Base-by-base conservation (phyloP, 257 asterid species). In the Rhazya stricta region DNA sequence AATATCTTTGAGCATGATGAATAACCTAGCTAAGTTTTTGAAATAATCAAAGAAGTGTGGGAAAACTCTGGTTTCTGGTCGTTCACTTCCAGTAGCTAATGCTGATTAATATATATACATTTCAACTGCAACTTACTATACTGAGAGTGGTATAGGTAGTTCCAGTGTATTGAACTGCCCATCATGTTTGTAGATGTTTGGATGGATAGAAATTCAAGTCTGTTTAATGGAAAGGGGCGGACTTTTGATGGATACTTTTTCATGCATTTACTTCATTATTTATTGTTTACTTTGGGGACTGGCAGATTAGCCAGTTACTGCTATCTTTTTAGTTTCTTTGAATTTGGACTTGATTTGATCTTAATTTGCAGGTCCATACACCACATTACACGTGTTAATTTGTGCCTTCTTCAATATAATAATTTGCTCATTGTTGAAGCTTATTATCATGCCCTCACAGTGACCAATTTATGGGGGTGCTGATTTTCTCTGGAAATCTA, bases 251-350 rank as follows among this genome's bases (percentile, higher is more conserved):
- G 18, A 19, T 58, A 12, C 2, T 13, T 56, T n/a, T n/a, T 65
- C 46, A 39, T 56, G 58, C 21, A 37, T 61, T 70, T 11, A 9
- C 6, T 72, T 74, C 37, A 42, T 65, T 56, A 70, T 43, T 74
- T 34, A 23, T 67, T 53, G 25, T 56, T n/a, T 56, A 56, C 16
- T 56, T n/a, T 56, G 32, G 29, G 12, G 12, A 5, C n/a, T 23
- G 4, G 32, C 32, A 56, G 30, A 56, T 15, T 56, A 56, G 3
- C 32, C 9, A 58, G 36, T 25, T 58, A 25, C 1, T 58, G 2
- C 36, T 23, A 43, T 69, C 36, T 45, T 45, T n/a, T 67, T 69
- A 30, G 48, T 27, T 51, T 67, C 60, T 66, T 54, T 32, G 39
- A 5, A 67, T 19, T 65, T 67, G 48, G 16, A 5, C 1, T 65